These are phyloP conservation scores for Artemisia argyi DNA, from an alignment of 129 eudicot species.

Conservation along the genomic window DNA sequence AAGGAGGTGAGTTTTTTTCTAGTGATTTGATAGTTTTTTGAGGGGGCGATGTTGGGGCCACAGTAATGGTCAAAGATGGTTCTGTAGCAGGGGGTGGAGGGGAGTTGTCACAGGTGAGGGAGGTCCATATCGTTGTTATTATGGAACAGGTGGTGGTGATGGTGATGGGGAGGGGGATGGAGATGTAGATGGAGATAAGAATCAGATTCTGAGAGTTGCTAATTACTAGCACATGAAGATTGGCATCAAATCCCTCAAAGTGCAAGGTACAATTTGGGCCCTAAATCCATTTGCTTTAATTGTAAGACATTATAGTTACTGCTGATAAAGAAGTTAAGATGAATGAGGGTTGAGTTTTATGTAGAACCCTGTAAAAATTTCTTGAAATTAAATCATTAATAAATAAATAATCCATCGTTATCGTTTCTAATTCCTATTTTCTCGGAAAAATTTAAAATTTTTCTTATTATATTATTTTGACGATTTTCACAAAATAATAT, in stretches of 20 bases:
- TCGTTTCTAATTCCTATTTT: too few species aligned
- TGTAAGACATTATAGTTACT: not conserved
- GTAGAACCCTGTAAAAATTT: too few species aligned
- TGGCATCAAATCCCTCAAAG: slow-evolving; percentile 24
- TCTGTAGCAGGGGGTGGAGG: not conserved
- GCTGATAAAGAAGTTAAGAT: slow-evolving; percentile 18
- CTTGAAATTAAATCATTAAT: too few species aligned
- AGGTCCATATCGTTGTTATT: not conserved
- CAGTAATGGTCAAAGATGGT: not conserved
- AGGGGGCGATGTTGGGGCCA: slow-evolving; percentile 29
- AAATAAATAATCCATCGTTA: too few species aligned
- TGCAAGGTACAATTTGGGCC: slow-evolving; percentile 7
- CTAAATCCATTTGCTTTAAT: too few species aligned
- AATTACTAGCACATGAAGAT: slow-evolving; percentile 24
- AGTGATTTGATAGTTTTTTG: slow-evolving; percentile 18
- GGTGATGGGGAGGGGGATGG: slow-evolving; percentile 19
- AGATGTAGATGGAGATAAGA: too few species aligned
- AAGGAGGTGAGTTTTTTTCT: slow-evolving; percentile 35
- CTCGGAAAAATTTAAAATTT: too few species aligned
- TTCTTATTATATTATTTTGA: too few species aligned
- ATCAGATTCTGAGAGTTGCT: slow-evolving; percentile 27
- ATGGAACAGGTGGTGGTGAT: not conserved
- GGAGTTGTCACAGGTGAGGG: slow-evolving; percentile 1
- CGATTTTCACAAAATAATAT: too few species aligned
- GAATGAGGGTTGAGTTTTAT: slow-evolving; percentile 20